phyloP scores from a whole-genome alignment of 768 basidiomycete species.

The Strobilomyces dryophilus region DNA sequence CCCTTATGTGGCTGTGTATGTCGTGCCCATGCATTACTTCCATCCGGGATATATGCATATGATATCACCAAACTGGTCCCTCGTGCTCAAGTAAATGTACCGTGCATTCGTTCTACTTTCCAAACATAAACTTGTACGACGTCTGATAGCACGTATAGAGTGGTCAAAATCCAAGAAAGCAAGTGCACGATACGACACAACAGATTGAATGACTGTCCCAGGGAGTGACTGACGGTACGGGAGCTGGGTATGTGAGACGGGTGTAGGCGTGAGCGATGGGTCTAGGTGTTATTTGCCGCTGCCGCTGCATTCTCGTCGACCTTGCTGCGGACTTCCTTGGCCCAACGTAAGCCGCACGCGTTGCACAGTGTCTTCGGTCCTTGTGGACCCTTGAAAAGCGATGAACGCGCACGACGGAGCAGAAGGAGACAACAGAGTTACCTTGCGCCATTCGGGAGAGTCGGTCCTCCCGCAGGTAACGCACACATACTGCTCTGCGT shows the following conservation, averaged over 20 bases:
- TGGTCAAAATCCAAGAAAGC: constrained; percentile 16
- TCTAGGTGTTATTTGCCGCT: constrained; percentile 18
- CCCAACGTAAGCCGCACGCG: constrained; percentile 93
- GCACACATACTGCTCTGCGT: constrained; percentile 76
- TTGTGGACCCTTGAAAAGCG: constrained; percentile 63
- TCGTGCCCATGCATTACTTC: too few species aligned
- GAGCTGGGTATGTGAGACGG: constrained; percentile 2
- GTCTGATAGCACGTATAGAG: constrained; percentile 9
- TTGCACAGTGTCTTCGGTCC: constrained; percentile 99
- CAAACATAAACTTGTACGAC: constrained; percentile 1
- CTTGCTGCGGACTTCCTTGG: constrained; percentile 60
- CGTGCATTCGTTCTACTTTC: constrained; percentile 6
- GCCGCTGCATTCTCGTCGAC: constrained; percentile 32
- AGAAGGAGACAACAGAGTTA: constrained; percentile 13
- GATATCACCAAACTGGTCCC: background rate
- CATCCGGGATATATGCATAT: too few species aligned
- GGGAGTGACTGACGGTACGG: constrained; percentile 1
- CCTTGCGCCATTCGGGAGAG: constrained; percentile 97
- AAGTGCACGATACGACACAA: constrained; percentile 6
- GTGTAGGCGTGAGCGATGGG: background rate
- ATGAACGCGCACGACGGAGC: constrained; percentile 16
- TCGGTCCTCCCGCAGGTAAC: constrained; percentile 92
- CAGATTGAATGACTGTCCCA: constrained; percentile 3
- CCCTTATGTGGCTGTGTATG: background rate
- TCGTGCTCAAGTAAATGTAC: constrained; percentile 6